These are phyloP conservation scores for Wickerhamomyces chaumierensis DNA, from an alignment of 805 yeast genomes.

Conservation along the genomic window DNA sequence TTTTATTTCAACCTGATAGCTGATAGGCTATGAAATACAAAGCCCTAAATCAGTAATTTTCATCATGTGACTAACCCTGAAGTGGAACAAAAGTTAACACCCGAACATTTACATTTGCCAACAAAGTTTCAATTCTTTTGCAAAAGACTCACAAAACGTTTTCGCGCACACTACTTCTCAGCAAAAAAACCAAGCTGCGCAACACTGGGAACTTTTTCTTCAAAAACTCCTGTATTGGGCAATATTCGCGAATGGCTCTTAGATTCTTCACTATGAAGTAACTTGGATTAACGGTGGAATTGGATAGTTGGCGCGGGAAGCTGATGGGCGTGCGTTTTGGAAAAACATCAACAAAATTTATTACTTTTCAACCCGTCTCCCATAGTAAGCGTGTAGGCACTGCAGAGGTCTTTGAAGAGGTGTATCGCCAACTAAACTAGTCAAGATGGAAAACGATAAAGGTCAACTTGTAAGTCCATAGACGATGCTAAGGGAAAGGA, in stretches of 20 bases:
- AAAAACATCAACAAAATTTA: neutral
- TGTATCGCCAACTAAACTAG: constrained; percentile 15
- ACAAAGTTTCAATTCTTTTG: too few species aligned
- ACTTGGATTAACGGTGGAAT: too few species aligned
- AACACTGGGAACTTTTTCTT: neutral
- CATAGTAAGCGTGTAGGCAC: neutral
- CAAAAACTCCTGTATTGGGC: neutral
- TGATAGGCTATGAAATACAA: too few species aligned
- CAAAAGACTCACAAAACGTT: neutral
- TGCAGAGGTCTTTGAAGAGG: constrained; percentile 2
- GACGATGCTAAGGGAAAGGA: neutral
- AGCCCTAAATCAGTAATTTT: too few species aligned
- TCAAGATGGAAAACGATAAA: constrained; percentile 99
- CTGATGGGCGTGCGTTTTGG: neutral
- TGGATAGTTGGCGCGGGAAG: too few species aligned
- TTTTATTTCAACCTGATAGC: neutral
- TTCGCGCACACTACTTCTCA: neutral
- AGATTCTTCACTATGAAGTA: too few species aligned
- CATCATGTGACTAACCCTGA: neutral
- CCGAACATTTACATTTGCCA: neutral
- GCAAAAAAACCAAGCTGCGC: too few species aligned
- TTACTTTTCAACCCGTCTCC: neutral
- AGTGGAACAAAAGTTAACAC: neutral
- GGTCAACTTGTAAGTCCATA: constrained; percentile 88
- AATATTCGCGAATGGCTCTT: neutral